These are phyloP conservation scores for Calonectria montana DNA, from an alignment of 2,329 filamentous ascomycete genomes.

Conservation along the genomic window DNA sequence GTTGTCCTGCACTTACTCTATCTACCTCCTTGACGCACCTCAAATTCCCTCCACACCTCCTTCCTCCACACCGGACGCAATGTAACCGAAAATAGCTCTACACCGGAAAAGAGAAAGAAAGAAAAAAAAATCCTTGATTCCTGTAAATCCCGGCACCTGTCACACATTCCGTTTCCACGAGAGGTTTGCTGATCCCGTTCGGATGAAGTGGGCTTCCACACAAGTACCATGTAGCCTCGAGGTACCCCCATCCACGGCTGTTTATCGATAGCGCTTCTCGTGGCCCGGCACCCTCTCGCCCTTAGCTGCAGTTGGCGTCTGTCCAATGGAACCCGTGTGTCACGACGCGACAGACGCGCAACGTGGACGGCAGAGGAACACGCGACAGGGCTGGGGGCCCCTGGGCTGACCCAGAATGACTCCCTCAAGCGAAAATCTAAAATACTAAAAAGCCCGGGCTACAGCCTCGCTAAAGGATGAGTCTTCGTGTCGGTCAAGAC, in stretches of 20 bases:
- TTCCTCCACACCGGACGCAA: not conserved
- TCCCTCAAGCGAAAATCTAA: constrained; percentile 14
- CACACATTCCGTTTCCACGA: not conserved
- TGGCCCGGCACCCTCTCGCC: constrained; percentile 25
- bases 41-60: not conserved
- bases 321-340: constrained; percentile 36
- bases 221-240: constrained; percentile 19
- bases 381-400: constrained; percentile 10
- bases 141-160: constrained; percentile 6
- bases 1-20: constrained; percentile 16
- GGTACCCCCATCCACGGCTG: constrained; percentile 30
- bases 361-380: constrained; percentile 17
- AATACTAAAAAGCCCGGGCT: not conserved
- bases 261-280: constrained; percentile 45
- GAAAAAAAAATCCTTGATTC: not conserved
- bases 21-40: constrained; percentile 3
- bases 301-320: constrained; percentile 35
- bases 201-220: not conserved
- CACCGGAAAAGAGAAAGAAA: not conserved
- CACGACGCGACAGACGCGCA: constrained; percentile 41
- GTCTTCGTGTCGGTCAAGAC: constrained; percentile 1
- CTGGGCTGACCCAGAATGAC: constrained; percentile 13
- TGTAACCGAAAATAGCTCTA: constrained; percentile 8
- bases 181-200: constrained; percentile 13
- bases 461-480: not conserved